Evolutionary conservation across 768 basidiomycete species (phyloP).

Genomic region (Pholiota molesta): DNA sequence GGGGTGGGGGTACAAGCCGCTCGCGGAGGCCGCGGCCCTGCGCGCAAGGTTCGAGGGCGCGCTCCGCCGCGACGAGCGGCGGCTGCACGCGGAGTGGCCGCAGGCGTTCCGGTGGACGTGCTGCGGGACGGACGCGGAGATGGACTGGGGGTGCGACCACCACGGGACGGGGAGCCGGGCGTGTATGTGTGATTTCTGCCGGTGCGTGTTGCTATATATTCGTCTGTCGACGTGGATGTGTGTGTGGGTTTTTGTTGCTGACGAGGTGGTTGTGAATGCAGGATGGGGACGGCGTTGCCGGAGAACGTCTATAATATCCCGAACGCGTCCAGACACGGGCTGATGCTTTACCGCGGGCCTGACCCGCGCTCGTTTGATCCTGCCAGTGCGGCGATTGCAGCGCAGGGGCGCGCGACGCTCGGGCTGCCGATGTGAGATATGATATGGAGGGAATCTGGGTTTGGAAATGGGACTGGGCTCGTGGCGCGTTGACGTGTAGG

Average conservation of each 20-base stretch:
- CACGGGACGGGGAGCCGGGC: slow-evolving; percentile 33
- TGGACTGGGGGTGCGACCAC: slow-evolving; percentile 35
- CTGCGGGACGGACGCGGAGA: slow-evolving; percentile 32
- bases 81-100: slow-evolving; percentile 26
- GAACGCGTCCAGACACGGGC: slow-evolving; percentile 29
- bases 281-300: slow-evolving; percentile 38
- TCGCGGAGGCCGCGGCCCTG: no score
- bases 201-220: slow-evolving; percentile 18
- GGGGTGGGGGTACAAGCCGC: no score
- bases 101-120: slow-evolving; percentile 36
- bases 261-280: slow-evolving; percentile 5
- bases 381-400: slow-evolving; percentile 21
- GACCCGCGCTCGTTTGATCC: slow-evolving; percentile 34
- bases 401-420: slow-evolving; percentile 21
- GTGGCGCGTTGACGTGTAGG: no score
- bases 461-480: no score
- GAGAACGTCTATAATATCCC: slow-evolving; percentile 31
- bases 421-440: slow-evolving; percentile 30
- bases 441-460: neutral
- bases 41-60: neutral
- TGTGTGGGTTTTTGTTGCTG: no score
- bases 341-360: slow-evolving; percentile 35
- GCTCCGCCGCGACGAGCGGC: neutral
- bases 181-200: slow-evolving; percentile 38
- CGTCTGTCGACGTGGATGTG: no score